Evolutionary conservation across 73 alveolate genomes (phyloP), one percentile per base, ranked within the genome.

Genomic region (Breviolum minutum): DNA sequence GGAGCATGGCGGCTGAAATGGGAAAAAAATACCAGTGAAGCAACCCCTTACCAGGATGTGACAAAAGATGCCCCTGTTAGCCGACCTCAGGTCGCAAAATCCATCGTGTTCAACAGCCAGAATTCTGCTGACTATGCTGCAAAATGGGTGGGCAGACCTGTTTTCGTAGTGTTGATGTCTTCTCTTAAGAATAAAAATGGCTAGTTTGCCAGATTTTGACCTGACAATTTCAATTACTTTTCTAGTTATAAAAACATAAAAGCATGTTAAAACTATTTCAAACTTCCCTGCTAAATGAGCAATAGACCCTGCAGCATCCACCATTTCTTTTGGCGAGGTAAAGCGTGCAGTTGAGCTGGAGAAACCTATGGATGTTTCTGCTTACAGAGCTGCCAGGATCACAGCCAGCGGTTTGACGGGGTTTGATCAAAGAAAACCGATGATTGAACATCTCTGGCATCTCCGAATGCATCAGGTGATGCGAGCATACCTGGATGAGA

Each of bases 61-160:
- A 40, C 54, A 3, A 40, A 0, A 40, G 54, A 40, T 40, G 54
- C 54, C 54, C 54, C 54, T 40, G 54, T 40, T 73, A 9, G 48
- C n/a, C 40, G 12, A 24, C 83, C n/a, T n/a, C n/a, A 86, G 94
- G 79, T 86, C 63, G 63, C 70, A 7, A 62, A 86, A 29, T n/a
- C 80, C 80, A n/a, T 86, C 9, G 63, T 63, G 6, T n/a, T 0
- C 77, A 27, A 22, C 80, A 86, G 94, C 66, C 48, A 26, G 62
- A 86, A 7, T 27, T 62, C 94, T 7, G 94, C 94, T 10, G 94
- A 86, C 80, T 63, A 86, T 24, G 79, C 79, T 63, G 94, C 94
- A 5, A 9, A 16, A 26, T 86, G 94, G 94, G 93, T 84, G 61
- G 54, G 77, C n/a, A 0, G 86, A 77, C 86, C 86, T 29, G 63